A percentile compares a stretch with the other conserved stretches of the same genome.
Conservation (phyloP, 768 basidiomycete species). For the Tulasnella calospora region DNA sequence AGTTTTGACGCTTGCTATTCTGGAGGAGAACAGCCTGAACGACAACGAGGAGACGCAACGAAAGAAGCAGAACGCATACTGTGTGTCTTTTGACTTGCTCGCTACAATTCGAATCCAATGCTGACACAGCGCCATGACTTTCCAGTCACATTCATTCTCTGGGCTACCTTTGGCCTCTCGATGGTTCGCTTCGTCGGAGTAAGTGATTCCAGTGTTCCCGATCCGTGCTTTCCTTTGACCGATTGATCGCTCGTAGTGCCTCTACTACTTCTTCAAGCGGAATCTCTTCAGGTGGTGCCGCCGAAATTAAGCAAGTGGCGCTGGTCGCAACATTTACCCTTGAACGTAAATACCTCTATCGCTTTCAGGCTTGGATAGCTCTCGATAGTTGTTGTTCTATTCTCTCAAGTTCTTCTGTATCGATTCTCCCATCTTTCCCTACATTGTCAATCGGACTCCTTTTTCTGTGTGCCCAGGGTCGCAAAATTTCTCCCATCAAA, state of each 20-base stretch:
- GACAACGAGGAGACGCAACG: conserved; percentile 43
- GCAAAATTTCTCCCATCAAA: neutral
- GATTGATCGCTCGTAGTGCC: conserved; percentile 49
- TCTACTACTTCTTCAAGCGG: conserved; percentile 77
- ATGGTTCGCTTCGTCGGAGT: conserved; percentile 72
- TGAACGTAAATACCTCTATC: neutral
- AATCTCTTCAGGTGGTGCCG: conserved; percentile 80
- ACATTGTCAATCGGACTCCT: neutral
- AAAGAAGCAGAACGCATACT: conserved; percentile 44
- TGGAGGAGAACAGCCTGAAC: conserved; percentile 51
- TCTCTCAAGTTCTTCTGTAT: neutral
- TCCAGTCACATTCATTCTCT: conserved; percentile 66
- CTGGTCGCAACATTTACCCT: neutral
- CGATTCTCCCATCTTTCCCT: neutral
- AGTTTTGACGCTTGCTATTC: conserved; percentile 63
- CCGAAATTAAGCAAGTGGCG: conserved; percentile 50
- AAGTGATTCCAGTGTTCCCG: conserved; percentile 35
- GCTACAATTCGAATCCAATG: conserved; percentile 29
- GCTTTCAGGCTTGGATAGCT: neutral
- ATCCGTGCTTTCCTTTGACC: conserved; percentile 9
- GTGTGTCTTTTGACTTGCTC: conserved; percentile 24
- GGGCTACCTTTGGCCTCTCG: conserved; percentile 70
- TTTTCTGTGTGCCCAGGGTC: neutral
- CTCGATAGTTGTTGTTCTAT: neutral
- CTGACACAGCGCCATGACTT: conserved; percentile 49